Conservation (phyloP, 106 monocot species). For the Dendrobium huoshanense region DNA sequence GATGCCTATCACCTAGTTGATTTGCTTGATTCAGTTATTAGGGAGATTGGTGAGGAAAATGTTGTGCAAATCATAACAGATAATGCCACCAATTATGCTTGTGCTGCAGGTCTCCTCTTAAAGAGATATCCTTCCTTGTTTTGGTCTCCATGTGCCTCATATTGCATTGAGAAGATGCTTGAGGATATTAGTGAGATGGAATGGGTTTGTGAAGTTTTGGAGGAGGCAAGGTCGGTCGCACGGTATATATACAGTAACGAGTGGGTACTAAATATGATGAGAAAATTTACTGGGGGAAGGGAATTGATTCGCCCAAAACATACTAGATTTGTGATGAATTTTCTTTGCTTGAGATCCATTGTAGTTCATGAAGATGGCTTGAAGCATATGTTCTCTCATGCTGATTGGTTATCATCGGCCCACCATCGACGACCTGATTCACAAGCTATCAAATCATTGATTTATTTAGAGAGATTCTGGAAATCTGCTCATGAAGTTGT, state of each 20-base stretch:
- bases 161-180: constrained; percentile 41
- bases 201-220: constrained; percentile 21
- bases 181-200: constrained; percentile 43
- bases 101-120: constrained; percentile 19
- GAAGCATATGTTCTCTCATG: constrained; percentile 43
- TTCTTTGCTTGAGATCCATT: constrained; percentile 43
- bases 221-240: constrained; percentile 24
- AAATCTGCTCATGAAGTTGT: constrained; percentile 37
- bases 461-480: constrained; percentile 44
- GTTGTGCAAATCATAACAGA: constrained; percentile 42
- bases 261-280: constrained; percentile 22
- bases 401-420: constrained; percentile 35
- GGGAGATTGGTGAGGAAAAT: constrained; percentile 34
- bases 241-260: constrained; percentile 23
- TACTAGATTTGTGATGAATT: constrained; percentile 25
- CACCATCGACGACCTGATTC: constrained; percentile 30
- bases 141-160: constrained; percentile 46
- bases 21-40: constrained; percentile 33
- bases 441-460: constrained; percentile 34
- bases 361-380: constrained; percentile 35
- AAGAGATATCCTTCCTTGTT: constrained; percentile 42
- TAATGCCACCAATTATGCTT: constrained; percentile 25
- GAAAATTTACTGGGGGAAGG: constrained; percentile 26
- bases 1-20: constrained; percentile 35
- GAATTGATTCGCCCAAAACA: constrained; percentile 35